phyloP scores from a whole-genome alignment of 2,329 filamentous ascomycete species.

The Ceratocystis harringtonii region DNA sequence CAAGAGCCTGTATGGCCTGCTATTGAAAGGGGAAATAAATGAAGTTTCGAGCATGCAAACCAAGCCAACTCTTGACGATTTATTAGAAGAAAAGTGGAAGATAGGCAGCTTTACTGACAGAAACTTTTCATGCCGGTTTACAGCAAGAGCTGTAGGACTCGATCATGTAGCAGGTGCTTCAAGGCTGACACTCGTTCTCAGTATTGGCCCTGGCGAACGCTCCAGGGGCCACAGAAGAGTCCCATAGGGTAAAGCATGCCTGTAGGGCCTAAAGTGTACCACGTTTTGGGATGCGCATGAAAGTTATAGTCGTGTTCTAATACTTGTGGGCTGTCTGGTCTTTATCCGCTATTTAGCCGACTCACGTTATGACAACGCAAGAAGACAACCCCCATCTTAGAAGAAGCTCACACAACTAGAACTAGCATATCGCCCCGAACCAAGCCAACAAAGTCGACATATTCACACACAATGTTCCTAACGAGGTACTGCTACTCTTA shows the following conservation, averaged over 20 bases:
- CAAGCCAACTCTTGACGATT: background rate
- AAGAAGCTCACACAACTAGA: background rate
- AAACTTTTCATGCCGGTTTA: background rate
- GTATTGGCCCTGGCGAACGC: background rate
- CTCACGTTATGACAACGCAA: background rate
- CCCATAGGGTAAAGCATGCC: background rate
- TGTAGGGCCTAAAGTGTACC: background rate
- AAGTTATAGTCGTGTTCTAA: background rate
- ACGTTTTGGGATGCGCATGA: background rate
- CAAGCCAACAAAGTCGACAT: background rate
- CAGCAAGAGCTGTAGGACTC: background rate
- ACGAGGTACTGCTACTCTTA: background rate
- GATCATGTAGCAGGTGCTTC: background rate
- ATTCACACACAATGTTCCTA: background rate
- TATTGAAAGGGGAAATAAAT: background rate
- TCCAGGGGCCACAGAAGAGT: background rate
- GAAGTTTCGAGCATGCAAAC: background rate
- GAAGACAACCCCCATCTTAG: background rate
- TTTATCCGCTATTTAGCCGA: background rate
- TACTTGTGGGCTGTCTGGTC: background rate
- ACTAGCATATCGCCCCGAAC: background rate
- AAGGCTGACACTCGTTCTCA: slow-evolving; percentile 3
- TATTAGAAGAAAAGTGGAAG: too few relatives aligned
- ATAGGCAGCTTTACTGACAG: background rate
- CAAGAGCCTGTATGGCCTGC: background rate